A percentile compares a stretch with the other conserved stretches of the same genome.
phyloP scores from a whole-genome alignment of 441 rosid genomes.

The Populus hybrid region DNA sequence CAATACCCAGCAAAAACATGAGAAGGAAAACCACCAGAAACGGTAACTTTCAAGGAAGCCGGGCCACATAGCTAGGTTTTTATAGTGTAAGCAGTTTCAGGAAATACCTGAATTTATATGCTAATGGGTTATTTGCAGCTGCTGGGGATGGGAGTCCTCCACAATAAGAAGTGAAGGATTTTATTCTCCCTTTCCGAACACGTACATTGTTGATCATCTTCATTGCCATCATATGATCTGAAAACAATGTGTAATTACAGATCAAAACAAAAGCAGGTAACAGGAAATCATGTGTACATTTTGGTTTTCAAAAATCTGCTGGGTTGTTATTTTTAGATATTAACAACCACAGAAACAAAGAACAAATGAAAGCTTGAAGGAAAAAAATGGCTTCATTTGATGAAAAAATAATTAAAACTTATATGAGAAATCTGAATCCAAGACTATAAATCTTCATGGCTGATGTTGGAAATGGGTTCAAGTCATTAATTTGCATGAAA shows the following conservation, averaged over 20 bases:
- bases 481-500: background rate
- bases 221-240: constrained; percentile 99
- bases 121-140: constrained; percentile 90
- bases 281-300: background rate
- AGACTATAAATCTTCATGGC: background rate
- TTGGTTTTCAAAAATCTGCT: background rate
- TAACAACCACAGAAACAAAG: background rate
- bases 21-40: background rate
- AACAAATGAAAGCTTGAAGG: background rate
- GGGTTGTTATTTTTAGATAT: background rate
- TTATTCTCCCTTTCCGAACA: constrained; percentile 62
- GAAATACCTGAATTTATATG: constrained; percentile 86
- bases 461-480: background rate
- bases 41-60: background rate
- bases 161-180: constrained; percentile 85
- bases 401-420: background rate
- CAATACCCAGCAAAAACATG: background rate
- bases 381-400: background rate
- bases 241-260: constrained; percentile 12
- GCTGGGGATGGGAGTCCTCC: constrained; percentile 99
- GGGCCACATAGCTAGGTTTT: background rate
- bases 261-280: constrained; percentile 2
- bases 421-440: background rate
- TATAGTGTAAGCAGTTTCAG: constrained; percentile 7
- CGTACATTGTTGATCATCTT: constrained; percentile 88